Conservation (phyloP, 257 asterid genomes). For the Misopates orontium region DNA sequence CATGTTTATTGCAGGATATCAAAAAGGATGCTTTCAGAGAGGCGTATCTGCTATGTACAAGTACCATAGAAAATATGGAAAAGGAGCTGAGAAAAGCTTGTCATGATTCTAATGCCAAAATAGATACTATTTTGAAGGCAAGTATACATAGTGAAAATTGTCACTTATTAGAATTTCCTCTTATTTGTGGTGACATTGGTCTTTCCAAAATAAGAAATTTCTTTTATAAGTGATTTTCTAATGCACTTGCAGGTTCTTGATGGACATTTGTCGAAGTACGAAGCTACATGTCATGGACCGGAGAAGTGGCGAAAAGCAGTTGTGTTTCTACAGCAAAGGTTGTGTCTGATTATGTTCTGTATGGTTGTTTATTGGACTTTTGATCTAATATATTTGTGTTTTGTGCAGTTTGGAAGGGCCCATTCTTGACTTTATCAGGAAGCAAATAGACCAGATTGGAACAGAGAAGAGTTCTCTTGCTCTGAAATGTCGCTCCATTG, state of each 20-base stretch:
- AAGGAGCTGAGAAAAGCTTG: slow-evolving; percentile 85
- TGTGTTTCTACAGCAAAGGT: slow-evolving; percentile 81
- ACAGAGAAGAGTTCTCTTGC: slow-evolving; percentile 82
- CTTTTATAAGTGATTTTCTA: not conserved
- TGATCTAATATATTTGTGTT: slow-evolving; percentile 26
- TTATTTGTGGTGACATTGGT: too few relatives aligned
- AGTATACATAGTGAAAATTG: slow-evolving; percentile 19
- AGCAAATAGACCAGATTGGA: slow-evolving; percentile 76
- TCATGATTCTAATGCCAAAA: slow-evolving; percentile 75
- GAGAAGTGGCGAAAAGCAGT: slow-evolving; percentile 88
- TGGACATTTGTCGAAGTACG: slow-evolving; percentile 74
- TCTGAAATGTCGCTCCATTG: slow-evolving; percentile 77
- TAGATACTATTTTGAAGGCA: slow-evolving; percentile 77
- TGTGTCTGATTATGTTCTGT: slow-evolving; percentile 28
- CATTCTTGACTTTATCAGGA: slow-evolving; percentile 74
- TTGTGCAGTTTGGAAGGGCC: slow-evolving; percentile 91
- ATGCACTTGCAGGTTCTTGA: slow-evolving; percentile 68
- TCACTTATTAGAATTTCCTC: slow-evolving; percentile 17
- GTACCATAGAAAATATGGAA: slow-evolving; percentile 79
- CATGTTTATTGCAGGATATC: slow-evolving; percentile 62
- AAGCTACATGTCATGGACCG: slow-evolving; percentile 86
- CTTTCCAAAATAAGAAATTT: slow-evolving; percentile 3
- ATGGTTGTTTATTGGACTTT: slow-evolving; percentile 15
- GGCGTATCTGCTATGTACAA: slow-evolving; percentile 75
- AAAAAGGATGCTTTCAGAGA: slow-evolving; percentile 92